Evolutionary conservation across 2,329 filamentous ascomycete species (phyloP).

Genomic region (Alternaria consortialis): DNA sequence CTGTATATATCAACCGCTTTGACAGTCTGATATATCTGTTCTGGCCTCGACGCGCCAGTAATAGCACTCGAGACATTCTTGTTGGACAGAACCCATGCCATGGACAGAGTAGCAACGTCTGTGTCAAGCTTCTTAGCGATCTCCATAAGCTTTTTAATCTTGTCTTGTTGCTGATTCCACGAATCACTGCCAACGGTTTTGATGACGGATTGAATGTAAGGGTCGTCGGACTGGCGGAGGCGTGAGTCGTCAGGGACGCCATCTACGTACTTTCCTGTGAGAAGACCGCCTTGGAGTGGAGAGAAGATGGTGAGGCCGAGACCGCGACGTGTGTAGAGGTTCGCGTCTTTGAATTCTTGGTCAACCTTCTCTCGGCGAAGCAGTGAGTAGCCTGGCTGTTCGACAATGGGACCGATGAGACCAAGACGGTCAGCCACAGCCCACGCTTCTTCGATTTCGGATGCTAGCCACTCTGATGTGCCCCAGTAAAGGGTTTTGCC

Average conservation of each 20-base stretch:
- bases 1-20: slow-evolving; percentile 56
- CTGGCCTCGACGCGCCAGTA: slow-evolving; percentile 40
- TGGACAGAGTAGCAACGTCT: slow-evolving; percentile 56
- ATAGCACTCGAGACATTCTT: slow-evolving; percentile 41
- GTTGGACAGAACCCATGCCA: slow-evolving; percentile 51
- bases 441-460: slow-evolving; percentile 67
- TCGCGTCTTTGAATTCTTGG: slow-evolving; percentile 64
- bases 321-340: slow-evolving; percentile 62
- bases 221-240: slow-evolving; percentile 64
- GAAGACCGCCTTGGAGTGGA: slow-evolving; percentile 64
- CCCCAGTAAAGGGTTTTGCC: slow-evolving; percentile 75
- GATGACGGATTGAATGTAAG: slow-evolving; percentile 59
- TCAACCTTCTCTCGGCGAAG: slow-evolving; percentile 67
- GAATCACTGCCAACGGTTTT: slow-evolving; percentile 57
- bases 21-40: slow-evolving; percentile 50
- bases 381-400: slow-evolving; percentile 66
- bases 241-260: slow-evolving; percentile 67
- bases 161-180: slow-evolving; percentile 66
- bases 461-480: slow-evolving; percentile 67
- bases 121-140: slow-evolving; percentile 72
- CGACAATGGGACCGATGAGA: slow-evolving; percentile 63
- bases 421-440: slow-evolving; percentile 68
- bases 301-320: slow-evolving; percentile 65
- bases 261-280: slow-evolving; percentile 71
- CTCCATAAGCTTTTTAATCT: slow-evolving; percentile 58